Conservation (phyloP, 495 filamentous ascomycete genomes). For the Neurospora sublineolata region DNA sequence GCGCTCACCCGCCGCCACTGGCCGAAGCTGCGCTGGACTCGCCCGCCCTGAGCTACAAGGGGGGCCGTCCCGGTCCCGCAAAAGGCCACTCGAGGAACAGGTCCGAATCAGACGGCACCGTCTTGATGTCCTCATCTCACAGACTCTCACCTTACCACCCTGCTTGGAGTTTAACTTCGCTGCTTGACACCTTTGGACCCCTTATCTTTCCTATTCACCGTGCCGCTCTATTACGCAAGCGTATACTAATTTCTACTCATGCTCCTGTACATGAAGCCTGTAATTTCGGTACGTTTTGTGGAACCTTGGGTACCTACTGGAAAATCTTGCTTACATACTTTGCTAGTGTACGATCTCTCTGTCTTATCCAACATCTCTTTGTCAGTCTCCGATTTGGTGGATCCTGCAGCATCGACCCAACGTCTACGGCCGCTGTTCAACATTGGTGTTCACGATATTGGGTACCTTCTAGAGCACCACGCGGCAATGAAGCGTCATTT, state of each 20-base stretch:
- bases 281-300: constrained; percentile 60
- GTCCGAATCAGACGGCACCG: constrained; percentile 48
- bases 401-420: constrained; percentile 44
- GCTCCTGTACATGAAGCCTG: constrained; percentile 77
- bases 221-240: constrained; percentile 76
- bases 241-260: constrained; percentile 72
- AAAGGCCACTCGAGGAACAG: constrained; percentile 41
- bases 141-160: constrained; percentile 71
- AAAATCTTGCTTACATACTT: constrained; percentile 1
- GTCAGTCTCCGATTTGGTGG: constrained; percentile 52
- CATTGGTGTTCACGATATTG: constrained; percentile 86
- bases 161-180: constrained; percentile 62
- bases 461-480: constrained; percentile 50
- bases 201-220: constrained; percentile 82
- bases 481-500: constrained; percentile 21
- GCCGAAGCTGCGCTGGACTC: constrained; percentile 46
- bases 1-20: constrained; percentile 32
- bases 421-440: constrained; percentile 80
- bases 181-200: constrained; percentile 77
- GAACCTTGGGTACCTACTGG: background rate
- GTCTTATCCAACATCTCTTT: constrained; percentile 68
- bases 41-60: constrained; percentile 29
- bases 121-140: constrained; percentile 56
- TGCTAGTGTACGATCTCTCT: constrained; percentile 82
- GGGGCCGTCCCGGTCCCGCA: constrained; percentile 14